Evolutionary conservation across 2,329 filamentous ascomycete species (phyloP), one percentile per base, ranked within the genome.

Genomic region (Pseudophaeomoniella oleicola): DNA sequence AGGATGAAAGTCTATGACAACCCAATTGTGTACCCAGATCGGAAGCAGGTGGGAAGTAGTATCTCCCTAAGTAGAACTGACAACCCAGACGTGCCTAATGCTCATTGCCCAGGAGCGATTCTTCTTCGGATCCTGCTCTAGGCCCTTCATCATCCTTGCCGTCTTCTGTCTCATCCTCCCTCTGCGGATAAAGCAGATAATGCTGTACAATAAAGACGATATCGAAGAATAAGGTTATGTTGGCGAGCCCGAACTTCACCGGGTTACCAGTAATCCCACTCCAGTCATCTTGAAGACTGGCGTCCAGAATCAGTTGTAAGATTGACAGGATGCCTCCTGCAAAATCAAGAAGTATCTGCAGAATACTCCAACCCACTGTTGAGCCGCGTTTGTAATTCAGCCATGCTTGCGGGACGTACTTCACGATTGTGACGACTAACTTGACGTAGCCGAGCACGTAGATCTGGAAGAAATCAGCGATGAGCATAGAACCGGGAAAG

Each of bases 261-360:
- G 86, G 84, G 55, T 96, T 96, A 1, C 87, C 88, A 0, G 79
- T 86, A 39, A 96, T 68, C 15, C 88, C 90, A 34, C 78, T 81
- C 87, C 88, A 94, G 61, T 94, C 85, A 38, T 70, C 71, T 56
- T 90, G 78, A 27, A 92, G 61, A 40, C 79, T 84, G 41, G 84
- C 86, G 61, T 96, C 90, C 42, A 96, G 77, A 15, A 78, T 62
- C 43, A 93, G 71, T 59, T 98, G 90, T 2, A 72, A 61, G 36
- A 94, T 69, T 41, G 84, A 93, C 35, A 96, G 63, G 13, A 90
- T 53, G 22, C 88, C 86, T 27, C 90, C 90, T 1, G 67, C 63
- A 41, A 94, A 70, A 54, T 96, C 90, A 6, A 94, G 68, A 33
- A 94, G 62, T 48, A 94, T 87, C 54, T 85, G 79, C 42, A 64